Evolutionary conservation across 179 eudicot genomes (phyloP), one percentile per base, ranked within the genome.

Genomic region (Gypsophila paniculata): DNA sequence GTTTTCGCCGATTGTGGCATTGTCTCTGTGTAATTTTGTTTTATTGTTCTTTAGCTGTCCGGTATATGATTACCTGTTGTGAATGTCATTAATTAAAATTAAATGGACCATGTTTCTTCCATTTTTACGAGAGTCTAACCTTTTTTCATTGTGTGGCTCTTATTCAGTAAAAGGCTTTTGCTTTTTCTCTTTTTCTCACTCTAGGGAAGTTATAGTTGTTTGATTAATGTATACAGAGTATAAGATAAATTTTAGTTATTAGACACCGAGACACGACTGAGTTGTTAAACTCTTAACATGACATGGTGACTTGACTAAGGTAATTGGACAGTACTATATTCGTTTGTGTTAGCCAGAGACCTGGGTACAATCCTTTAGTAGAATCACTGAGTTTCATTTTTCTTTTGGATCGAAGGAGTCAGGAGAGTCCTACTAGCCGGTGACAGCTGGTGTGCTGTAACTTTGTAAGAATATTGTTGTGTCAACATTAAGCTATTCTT

Each of bases 1-100:
- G 99, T 85, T 68, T 42, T 51, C 22, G 32, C 22, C 54, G 48
- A 38, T 53, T 19, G 38, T 15, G 46, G 38, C 46, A 42, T 38
- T 53, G 25, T 22, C 29, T 17, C 10, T 61, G 15, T 21, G 0
- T 58, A 44, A 57, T 18, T 69, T 58, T 58, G 46, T 8, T 25
- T 38, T 49, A 62, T 73, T 62, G 32, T 38, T 21, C 39, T 60
- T 36, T 26, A 42, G 26, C 36, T 29, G 34, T n/a, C 34, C 34
- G 4, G 4, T 4, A 29, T 1, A 29, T 4, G 34, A 29, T 29
- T 29, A 29, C 2, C 34, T 1, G 34, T 25, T 53, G 62, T 18
- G 34, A 74, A 48, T 19, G 18, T 36, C 72, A 48, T 17, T 72
- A 29, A 29, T 29, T n/a, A n/a, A n/a, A 18, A 72, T 49, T 25